phyloP scores from a whole-genome alignment of 441 rosid species.

The Syzygium syzygioides region DNA sequence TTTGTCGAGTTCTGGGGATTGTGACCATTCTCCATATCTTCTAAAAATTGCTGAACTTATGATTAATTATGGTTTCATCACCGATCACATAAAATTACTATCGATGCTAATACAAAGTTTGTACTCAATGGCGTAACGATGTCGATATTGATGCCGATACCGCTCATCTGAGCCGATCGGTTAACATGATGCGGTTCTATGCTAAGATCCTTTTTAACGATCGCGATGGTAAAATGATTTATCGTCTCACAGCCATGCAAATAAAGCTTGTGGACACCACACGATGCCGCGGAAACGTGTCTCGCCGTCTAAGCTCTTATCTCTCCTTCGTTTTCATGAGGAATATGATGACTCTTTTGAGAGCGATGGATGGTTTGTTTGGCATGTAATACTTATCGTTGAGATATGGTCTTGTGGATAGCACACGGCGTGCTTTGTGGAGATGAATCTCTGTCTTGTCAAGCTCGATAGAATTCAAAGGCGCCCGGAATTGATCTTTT shows the following conservation, averaged over 20 bases:
- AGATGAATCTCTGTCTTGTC: not conserved
- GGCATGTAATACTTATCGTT: not conserved
- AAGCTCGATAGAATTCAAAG: not conserved
- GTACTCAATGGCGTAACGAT: not conserved
- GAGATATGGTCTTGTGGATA: not conserved
- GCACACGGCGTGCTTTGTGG: not conserved
- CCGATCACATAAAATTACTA: too few relatives aligned
- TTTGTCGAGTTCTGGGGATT: not conserved
- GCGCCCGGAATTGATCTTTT: not conserved
- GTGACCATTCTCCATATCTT: not conserved
- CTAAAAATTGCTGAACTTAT: not conserved
- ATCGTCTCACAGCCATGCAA: not conserved
- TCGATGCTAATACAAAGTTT: not conserved
- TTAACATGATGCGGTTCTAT: not conserved
- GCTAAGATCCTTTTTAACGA: not conserved
- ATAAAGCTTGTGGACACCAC: not conserved
- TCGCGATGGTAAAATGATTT: not conserved
- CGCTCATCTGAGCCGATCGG: rapidly evolving
- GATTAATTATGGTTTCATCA: not conserved
- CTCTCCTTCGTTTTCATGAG: not conserved
- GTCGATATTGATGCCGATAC: not conserved
- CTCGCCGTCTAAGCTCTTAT: not conserved
- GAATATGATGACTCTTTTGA: not conserved
- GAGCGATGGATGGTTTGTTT: not conserved
- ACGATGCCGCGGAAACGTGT: not conserved